phyloP scores from a whole-genome alignment of 345 rosid genomes.

The Chamaenerion angustifolium region DNA sequence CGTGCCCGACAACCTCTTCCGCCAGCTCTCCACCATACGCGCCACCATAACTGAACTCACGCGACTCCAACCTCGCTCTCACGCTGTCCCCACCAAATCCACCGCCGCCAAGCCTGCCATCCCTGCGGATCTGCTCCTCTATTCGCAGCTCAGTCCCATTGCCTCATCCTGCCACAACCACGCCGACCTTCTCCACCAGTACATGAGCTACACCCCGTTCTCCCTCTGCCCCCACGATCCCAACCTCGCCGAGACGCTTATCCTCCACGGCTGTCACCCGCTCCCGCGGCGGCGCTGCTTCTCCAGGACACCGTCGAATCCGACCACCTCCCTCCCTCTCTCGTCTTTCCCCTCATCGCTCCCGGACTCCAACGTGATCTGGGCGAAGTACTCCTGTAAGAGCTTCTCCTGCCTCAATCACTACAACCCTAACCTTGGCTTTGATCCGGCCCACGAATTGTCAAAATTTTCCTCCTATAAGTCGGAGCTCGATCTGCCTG shows the following conservation, averaged over 20 bases:
- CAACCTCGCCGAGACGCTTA: conserved; percentile 63
- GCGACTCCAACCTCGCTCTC: conserved; percentile 35
- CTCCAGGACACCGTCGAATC: conserved; percentile 54
- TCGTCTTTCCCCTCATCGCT: conserved; percentile 45
- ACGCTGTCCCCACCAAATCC: conserved; percentile 8
- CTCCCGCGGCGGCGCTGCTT: conserved; percentile 99
- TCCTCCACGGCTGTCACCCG: conserved; percentile 91
- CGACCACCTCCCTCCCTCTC: conserved; percentile 20
- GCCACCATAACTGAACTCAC: conserved; percentile 87
- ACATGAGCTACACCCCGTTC: conserved; percentile 79
- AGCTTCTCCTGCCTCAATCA: too few relatives aligned
- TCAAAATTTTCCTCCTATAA: conserved; percentile 33
- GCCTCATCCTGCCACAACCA: conserved; percentile 83
- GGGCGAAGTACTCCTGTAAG: too few relatives aligned
- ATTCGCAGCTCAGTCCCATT: conserved; percentile 65
- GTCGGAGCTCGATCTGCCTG: conserved; percentile 81
- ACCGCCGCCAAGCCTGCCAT: conserved; percentile 16
- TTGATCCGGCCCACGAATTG: conserved; percentile 40
- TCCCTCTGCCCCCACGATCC: conserved; percentile 65
- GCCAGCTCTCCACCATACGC: conserved; percentile 77
- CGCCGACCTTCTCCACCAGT: conserved; percentile 73
- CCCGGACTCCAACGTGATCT: conserved; percentile 48
- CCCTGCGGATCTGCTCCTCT: conserved; percentile 68
- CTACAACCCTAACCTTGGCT: too few relatives aligned
- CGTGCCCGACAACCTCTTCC: conserved; percentile 73